These are phyloP conservation scores for Phytophthora cactorum DNA, from an alignment of 352 stramenopile species.

Conservation along the genomic window DNA sequence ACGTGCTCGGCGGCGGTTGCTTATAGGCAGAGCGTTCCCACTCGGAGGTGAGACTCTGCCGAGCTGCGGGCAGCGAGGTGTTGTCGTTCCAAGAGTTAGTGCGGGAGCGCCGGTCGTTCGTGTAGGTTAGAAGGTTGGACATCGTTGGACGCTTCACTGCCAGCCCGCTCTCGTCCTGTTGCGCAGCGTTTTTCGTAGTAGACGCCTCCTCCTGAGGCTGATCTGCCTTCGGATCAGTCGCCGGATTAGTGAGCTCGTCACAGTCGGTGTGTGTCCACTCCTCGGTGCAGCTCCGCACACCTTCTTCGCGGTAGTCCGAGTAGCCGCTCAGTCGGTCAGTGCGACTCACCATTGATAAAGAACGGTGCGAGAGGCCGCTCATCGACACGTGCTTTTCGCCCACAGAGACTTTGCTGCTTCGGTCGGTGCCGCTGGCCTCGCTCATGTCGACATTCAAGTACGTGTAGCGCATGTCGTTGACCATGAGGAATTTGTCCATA, in stretches of 20 bases:
- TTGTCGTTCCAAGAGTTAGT: slow-evolving; percentile 73
- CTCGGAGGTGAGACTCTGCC: slow-evolving; percentile 52
- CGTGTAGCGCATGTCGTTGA: slow-evolving; percentile 90
- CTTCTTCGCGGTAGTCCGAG: slow-evolving; percentile 44
- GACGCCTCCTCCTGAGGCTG: slow-evolving; percentile 27
- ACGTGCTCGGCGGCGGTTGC: slow-evolving; percentile 31
- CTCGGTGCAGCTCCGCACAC: slow-evolving; percentile 34
- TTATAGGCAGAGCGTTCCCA: slow-evolving; percentile 60
- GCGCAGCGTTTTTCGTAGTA: slow-evolving; percentile 4
- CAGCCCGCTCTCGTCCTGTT: slow-evolving; percentile 44
- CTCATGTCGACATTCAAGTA: slow-evolving; percentile 88
- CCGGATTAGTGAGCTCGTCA: slow-evolving; percentile 13
- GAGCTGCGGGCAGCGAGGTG: slow-evolving; percentile 11
- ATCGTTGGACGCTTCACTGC: slow-evolving; percentile 49
- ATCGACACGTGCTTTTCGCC: slow-evolving; percentile 36
- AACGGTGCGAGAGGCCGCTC: slow-evolving; percentile 25
- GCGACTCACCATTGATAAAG: slow-evolving; percentile 39
- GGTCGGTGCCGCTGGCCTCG: slow-evolving; percentile 50
- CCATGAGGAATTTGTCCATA: slow-evolving; percentile 90
- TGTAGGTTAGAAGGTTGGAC: slow-evolving; percentile 63
- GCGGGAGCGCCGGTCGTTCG: slow-evolving; percentile 39
- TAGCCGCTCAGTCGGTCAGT: slow-evolving; percentile 43
- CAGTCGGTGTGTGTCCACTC: slow-evolving; percentile 29
- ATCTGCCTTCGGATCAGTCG: slow-evolving; percentile 43
- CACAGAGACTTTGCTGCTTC: slow-evolving; percentile 46